Base-by-base conservation (phyloP, 2,329 filamentous ascomycete species). In the Rutstroemia sp. region DNA sequence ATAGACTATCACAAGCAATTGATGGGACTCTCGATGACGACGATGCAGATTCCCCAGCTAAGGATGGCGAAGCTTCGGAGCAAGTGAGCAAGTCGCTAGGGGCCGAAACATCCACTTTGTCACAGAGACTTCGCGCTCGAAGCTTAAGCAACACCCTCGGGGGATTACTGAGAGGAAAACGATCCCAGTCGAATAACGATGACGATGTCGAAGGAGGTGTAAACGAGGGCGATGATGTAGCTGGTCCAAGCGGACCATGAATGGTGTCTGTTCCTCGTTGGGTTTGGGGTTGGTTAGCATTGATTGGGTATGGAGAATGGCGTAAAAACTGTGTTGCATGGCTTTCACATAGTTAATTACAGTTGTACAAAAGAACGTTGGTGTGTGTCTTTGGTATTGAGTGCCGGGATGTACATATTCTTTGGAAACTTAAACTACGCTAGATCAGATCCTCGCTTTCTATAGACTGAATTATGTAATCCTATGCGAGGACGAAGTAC, bases 131-230 rank as follows among this genome's bases (percentile, higher is more conserved):
- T 7, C 56, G 67, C 61, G 58, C 65, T 16, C 54, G 63, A 49
- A 69, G 64, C 58, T 56, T 68, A 38, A 69, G 66, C 50, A 67
- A 65, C 45, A 68, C 66, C 1, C 50, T 69, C 14, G 62, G 62
- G 17, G 67, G 63, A 45, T 53, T 68, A 7, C 61, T 69, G 2
- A 65, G 62, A 53, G 58, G 62, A 23, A 61, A 63, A 19, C 42
- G 42, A 14, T 45, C 42, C 25, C 42, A 34, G 30, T 12, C 30
- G 10, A 12, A 34, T 10, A 34, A 34, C 9, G 42, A 45, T n/a
- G 8, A 23, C 8, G 19, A 23, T 48, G 57, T 27, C 38, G 46
- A 34, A 17, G 61, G 61, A 12, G 61, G 45, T 48, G 50, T 36
- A 7, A 51, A 60, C 49, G 49, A 36, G 12, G 61, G 47, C 4